Evolutionary conservation across 2,329 filamentous ascomycete species (phyloP).

Genomic region (Alternaria postmessia): DNA sequence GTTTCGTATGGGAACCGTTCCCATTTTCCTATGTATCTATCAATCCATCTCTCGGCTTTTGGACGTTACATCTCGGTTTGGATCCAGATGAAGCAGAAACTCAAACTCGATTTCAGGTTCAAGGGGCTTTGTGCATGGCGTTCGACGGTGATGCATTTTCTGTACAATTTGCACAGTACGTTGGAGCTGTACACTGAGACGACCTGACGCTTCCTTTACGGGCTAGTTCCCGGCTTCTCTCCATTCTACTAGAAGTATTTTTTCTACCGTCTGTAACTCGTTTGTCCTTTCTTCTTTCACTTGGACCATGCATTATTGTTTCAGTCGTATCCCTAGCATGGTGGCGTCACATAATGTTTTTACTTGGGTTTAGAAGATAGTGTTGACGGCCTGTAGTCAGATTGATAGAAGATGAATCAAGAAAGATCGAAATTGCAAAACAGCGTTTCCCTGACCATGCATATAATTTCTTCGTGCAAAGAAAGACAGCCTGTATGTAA

Average conservation of each 20-base stretch:
- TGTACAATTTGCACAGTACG: constrained; percentile 28
- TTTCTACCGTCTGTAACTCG: constrained; percentile 17
- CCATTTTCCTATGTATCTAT: constrained; percentile 46
- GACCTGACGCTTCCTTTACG: constrained; percentile 27
- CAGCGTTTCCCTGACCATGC: background rate
- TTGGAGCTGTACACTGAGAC: constrained; percentile 39
- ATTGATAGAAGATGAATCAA: constrained; percentile 35
- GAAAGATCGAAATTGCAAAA: constrained; percentile 34
- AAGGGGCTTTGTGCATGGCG: constrained; percentile 33
- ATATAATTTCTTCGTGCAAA: background rate
- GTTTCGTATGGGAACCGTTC: constrained; percentile 23
- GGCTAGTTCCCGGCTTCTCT: constrained; percentile 11
- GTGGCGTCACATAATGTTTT: constrained; percentile 24
- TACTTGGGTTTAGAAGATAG: constrained; percentile 15
- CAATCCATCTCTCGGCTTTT: constrained; percentile 36
- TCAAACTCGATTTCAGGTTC: constrained; percentile 21
- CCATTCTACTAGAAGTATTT: constrained; percentile 12
- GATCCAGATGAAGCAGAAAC: constrained; percentile 33
- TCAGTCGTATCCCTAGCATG: constrained; percentile 18
- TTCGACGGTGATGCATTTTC: constrained; percentile 31
- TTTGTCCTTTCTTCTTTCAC: constrained; percentile 7
- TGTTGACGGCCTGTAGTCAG: constrained; percentile 23
- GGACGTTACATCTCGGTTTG: constrained; percentile 38
- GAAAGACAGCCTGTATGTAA: background rate
- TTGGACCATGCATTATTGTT: constrained; percentile 14